Conservation (phyloP, 345 rosid genomes). For the Jatropha curcas region DNA sequence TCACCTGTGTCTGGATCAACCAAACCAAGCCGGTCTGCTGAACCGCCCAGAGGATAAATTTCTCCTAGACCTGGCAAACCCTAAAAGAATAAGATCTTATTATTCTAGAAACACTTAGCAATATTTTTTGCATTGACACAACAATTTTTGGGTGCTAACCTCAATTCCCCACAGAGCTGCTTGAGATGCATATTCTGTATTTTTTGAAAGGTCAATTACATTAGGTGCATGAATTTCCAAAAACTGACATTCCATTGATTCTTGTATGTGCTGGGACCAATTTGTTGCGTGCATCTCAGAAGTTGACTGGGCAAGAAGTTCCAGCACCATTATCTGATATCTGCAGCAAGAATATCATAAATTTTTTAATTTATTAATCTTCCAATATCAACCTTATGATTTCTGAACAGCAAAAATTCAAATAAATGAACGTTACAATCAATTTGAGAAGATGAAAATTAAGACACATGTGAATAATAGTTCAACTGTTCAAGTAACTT, state of each 20-base stretch:
- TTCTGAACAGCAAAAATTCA: background rate
- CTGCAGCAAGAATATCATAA: conserved; percentile 44
- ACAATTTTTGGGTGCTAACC: conserved; percentile 44
- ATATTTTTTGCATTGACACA: background rate
- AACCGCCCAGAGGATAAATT: conserved; percentile 91
- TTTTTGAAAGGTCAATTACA: conserved; percentile 72
- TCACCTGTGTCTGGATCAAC: conserved; percentile 82
- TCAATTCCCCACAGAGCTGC: conserved; percentile 95
- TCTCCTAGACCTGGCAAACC: conserved; percentile 93
- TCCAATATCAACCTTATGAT: background rate
- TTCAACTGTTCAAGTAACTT: background rate
- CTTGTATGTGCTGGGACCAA: conserved; percentile 41
- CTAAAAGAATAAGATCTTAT: conserved; percentile 59
- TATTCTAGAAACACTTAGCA: conserved; percentile 33
- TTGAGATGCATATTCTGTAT: conserved; percentile 75
- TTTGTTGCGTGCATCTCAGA: conserved; percentile 40
- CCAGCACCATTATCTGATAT: conserved; percentile 78
- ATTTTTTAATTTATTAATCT: background rate
- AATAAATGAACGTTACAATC: conserved; percentile 1
- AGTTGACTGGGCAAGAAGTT: conserved; percentile 69
- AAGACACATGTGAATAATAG: background rate
- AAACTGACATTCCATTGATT: conserved; percentile 54
- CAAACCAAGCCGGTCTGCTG: conserved; percentile 87
- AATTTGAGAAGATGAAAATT: background rate
- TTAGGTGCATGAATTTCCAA: conserved; percentile 71